phyloP scores from a whole-genome alignment of 2,329 filamentous ascomycete species.

The Neurospora crassa region DNA sequence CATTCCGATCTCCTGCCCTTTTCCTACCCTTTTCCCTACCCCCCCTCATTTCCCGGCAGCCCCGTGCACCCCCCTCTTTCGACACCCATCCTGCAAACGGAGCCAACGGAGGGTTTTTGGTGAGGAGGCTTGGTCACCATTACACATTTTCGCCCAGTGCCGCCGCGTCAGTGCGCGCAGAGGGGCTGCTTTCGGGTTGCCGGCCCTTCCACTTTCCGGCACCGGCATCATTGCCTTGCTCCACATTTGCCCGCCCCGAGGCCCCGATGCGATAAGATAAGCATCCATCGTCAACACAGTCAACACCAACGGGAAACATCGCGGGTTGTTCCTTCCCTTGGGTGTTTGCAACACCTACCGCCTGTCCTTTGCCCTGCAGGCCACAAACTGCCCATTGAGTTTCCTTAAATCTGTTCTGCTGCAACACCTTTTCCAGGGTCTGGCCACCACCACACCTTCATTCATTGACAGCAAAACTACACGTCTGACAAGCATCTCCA shows the following conservation, averaged over 20 bases:
- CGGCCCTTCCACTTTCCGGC: background rate
- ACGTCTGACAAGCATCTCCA: background rate
- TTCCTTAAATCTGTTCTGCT: too few relatives aligned
- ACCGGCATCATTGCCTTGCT: background rate
- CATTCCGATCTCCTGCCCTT: constrained; percentile 13
- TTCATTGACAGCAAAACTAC: background rate
- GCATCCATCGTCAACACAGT: background rate
- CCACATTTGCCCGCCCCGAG: background rate
- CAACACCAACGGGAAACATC: background rate
- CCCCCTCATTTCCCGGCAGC: background rate
- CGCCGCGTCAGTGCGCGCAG: background rate
- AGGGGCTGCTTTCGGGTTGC: background rate
- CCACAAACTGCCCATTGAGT: too few relatives aligned
- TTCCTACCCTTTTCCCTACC: background rate
- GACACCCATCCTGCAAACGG: constrained; percentile 10
- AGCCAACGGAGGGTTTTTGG: background rate
- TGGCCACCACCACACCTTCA: background rate
- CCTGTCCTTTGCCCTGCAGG: background rate
- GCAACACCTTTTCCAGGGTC: background rate
- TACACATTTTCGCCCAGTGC: background rate
- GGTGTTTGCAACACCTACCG: background rate
- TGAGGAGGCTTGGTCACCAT: background rate
- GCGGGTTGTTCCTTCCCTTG: background rate
- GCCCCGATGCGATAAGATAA: background rate
- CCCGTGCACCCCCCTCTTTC: background rate